Percentiles rank a stretch among this genome's conserved stretches.
phyloP scores from a whole-genome alignment of 768 basidiomycete genomes.

The Boletus bicolor region DNA sequence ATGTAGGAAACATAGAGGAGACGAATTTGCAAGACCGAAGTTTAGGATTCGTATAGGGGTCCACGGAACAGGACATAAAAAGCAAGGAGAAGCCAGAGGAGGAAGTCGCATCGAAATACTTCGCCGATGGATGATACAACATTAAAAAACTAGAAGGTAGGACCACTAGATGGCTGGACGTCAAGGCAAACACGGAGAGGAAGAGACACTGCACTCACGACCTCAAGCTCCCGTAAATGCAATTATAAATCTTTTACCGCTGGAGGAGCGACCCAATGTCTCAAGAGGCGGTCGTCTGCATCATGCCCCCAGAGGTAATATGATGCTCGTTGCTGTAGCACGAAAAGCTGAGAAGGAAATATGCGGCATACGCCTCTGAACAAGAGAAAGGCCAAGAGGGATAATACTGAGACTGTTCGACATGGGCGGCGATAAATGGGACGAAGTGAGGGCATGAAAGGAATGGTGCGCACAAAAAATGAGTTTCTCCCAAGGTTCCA shows the following conservation, averaged over 20 bases:
- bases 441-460: not conserved
- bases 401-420: constrained; percentile 39
- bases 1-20: not conserved
- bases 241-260: constrained; percentile 27
- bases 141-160: not conserved
- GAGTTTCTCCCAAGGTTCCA: constrained; percentile 70
- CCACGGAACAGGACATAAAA: not conserved
- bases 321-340: constrained; percentile 49
- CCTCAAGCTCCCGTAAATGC: not conserved
- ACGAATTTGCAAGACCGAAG: not conserved
- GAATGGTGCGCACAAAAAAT: constrained; percentile 46
- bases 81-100: not conserved
- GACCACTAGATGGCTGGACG: not conserved
- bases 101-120: not conserved
- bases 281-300: constrained; percentile 24
- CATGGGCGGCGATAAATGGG: not conserved
- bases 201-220: constrained; percentile 7
- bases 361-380: constrained; percentile 52
- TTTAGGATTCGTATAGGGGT: not conserved
- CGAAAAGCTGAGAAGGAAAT: constrained; percentile 54
- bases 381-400: constrained; percentile 42
- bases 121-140: constrained; percentile 10
- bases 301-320: constrained; percentile 66
- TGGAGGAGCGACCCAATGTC: constrained; percentile 23
- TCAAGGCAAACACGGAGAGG: constrained; percentile 1